Percentiles rank a stretch among this genome's conserved stretches.
Evolutionary conservation across 108 stramenopile genomes (phyloP).

Genomic region (Nitzschia inconspicua): DNA sequence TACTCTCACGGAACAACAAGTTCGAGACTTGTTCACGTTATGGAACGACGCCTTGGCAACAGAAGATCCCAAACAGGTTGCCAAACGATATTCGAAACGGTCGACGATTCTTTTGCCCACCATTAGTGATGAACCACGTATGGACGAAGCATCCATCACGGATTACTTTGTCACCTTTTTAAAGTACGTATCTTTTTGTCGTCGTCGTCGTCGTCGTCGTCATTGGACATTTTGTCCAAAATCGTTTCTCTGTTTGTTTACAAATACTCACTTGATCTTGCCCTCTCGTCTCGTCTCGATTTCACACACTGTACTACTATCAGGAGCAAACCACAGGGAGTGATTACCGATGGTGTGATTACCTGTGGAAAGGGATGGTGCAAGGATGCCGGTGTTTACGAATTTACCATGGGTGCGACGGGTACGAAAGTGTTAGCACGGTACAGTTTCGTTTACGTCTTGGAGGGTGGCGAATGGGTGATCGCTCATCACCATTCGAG

Average conservation of each 20-base stretch:
- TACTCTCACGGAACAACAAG: slow-evolving; percentile 31
- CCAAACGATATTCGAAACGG: slow-evolving; percentile 43
- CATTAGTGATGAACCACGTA: slow-evolving; percentile 43
- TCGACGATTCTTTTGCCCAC: slow-evolving; percentile 51
- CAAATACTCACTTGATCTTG: too few species aligned
- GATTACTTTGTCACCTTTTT: slow-evolving; percentile 47
- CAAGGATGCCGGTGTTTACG: slow-evolving; percentile 56
- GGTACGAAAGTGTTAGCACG: slow-evolving; percentile 53
- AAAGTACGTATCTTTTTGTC: slow-evolving; percentile 39
- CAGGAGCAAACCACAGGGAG: slow-evolving; percentile 42
- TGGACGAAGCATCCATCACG: slow-evolving; percentile 29
- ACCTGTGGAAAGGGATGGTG: slow-evolving; percentile 40
- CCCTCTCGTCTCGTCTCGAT: too few species aligned
- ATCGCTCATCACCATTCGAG: slow-evolving; percentile 69
- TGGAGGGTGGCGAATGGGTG: slow-evolving; percentile 66
- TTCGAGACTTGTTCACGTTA: slow-evolving; percentile 39
- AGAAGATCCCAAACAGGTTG: slow-evolving; percentile 33
- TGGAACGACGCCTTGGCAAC: slow-evolving; percentile 61
- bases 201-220: too few species aligned
- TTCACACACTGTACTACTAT: too few species aligned
- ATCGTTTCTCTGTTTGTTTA: too few species aligned
- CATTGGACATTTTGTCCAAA: too few species aligned
- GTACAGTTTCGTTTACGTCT: slow-evolving; percentile 55
- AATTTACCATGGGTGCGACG: slow-evolving; percentile 55
- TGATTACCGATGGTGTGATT: slow-evolving; percentile 45